Conservation (phyloP, 352 stramenopile species). For the Pythium pectinolyticum region DNA sequence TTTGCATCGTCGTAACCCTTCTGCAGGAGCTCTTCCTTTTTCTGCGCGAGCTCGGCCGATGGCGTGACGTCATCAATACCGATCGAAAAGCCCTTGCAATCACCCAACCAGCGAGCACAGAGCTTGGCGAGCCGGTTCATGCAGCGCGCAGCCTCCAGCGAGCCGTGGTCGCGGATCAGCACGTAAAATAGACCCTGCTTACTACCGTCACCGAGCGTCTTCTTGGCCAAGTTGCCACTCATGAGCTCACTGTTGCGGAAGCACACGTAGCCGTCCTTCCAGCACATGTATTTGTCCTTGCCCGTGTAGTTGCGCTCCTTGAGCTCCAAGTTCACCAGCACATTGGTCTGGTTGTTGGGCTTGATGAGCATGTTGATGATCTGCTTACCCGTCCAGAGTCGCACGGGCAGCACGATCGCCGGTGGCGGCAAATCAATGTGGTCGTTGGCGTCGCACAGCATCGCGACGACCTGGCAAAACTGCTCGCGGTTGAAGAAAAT, state of each 20-base stretch:
- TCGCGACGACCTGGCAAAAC: slow-evolving; percentile 95
- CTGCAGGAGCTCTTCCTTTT: slow-evolving; percentile 95
- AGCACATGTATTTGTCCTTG: slow-evolving; percentile 94
- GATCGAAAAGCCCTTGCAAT: slow-evolving; percentile 98
- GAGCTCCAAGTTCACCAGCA: slow-evolving; percentile 83
- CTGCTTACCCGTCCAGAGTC: slow-evolving; percentile 99
- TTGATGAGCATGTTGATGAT: slow-evolving; percentile 87
- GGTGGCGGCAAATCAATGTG: slow-evolving; percentile 89
- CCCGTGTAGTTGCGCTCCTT: slow-evolving; percentile 97
- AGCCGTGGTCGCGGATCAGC: slow-evolving; percentile 95
- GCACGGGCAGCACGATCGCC: slow-evolving; percentile 70
- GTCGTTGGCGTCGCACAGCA: slow-evolving; percentile 95
- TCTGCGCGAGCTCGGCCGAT: slow-evolving; percentile 89
- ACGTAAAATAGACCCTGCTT: slow-evolving; percentile 99
- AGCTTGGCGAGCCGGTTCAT: slow-evolving; percentile 99
- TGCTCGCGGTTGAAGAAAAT: slow-evolving; percentile 97
- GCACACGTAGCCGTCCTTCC: slow-evolving; percentile 96
- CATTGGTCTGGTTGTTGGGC: slow-evolving; percentile 87
- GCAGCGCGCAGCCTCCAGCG: slow-evolving; percentile 90
- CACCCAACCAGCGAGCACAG: slow-evolving; percentile 96
- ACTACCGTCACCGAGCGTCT: slow-evolving; percentile 97
- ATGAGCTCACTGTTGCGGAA: slow-evolving; percentile 98
- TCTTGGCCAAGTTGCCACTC: slow-evolving; percentile 98
- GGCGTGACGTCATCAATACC: slow-evolving; percentile 99
- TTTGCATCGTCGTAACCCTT: slow-evolving; percentile 87